These are phyloP conservation scores for Crataegus laevigata DNA, from an alignment of 306 rosid species.

Conservation along the genomic window DNA sequence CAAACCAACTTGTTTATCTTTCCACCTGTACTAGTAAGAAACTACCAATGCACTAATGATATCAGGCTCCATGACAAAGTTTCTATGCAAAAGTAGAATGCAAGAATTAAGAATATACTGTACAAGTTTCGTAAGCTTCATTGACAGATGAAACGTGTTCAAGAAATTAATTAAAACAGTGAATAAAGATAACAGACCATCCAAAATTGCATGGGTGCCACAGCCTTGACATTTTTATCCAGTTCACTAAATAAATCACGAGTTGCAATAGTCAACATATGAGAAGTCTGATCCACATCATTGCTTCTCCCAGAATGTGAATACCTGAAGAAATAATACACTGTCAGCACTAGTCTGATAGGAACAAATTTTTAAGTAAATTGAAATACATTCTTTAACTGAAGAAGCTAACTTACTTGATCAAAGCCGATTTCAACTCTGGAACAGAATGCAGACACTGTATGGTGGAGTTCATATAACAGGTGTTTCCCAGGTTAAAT, in stretches of 20 bases:
- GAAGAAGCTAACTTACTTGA: conserved; percentile 43
- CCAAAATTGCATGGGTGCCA: conserved; percentile 99
- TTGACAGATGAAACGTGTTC: background rate
- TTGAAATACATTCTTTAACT: background rate
- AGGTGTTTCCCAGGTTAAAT: conserved; percentile 92
- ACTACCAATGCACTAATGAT: background rate
- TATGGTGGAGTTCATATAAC: conserved; percentile 96
- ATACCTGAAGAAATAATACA: conserved; percentile 39
- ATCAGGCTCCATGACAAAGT: background rate
- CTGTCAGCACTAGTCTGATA: conserved; percentile 1
- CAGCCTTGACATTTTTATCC: conserved; percentile 86
- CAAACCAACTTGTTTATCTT: conserved; percentile 9
- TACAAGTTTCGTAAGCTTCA: background rate
- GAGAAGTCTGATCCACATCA: conserved; percentile 93
- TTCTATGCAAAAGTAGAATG: background rate
- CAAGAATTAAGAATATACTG: background rate
- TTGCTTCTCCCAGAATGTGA: conserved; percentile 64
- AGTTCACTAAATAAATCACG: conserved; percentile 84
- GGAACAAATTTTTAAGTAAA: conserved; percentile 10
- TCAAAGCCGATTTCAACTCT: conserved; percentile 90
- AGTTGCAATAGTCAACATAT: conserved; percentile 79
- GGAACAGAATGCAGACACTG: conserved; percentile 99
- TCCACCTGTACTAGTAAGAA: background rate
- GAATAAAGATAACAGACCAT: conserved; percentile 51
- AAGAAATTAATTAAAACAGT: conserved; percentile 1